phyloP scores from a whole-genome alignment of 1,284 basidiomycete species.

The Trametes pubescens region DNA sequence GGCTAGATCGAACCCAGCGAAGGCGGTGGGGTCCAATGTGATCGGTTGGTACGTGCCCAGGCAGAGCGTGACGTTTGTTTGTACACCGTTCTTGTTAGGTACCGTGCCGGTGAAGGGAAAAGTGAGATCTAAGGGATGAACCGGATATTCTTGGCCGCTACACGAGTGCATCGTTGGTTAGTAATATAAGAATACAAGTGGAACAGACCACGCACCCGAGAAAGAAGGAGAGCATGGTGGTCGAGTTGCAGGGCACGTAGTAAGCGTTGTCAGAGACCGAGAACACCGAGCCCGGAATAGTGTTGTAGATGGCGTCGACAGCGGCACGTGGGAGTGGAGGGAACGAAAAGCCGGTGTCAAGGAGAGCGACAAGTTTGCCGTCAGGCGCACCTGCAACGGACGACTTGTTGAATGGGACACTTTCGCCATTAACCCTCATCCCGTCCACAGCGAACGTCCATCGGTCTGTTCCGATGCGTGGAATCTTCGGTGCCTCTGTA shows the following conservation, averaged over 20 bases:
- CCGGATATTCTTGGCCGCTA: slow-evolving; percentile 1
- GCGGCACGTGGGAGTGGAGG: slow-evolving; percentile 38
- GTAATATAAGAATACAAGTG: not conserved
- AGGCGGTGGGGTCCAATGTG: slow-evolving; percentile 16
- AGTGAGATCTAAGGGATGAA: slow-evolving; percentile 41
- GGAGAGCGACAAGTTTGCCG: slow-evolving; percentile 40
- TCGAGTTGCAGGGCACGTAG: slow-evolving; percentile 39
- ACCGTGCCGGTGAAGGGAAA: not conserved
- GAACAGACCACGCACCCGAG: slow-evolving; percentile 35
- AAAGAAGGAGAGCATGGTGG: slow-evolving; percentile 36
- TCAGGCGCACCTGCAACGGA: slow-evolving; percentile 32
- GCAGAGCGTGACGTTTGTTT: slow-evolving; percentile 1
- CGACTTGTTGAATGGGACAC: slow-evolving; percentile 39
- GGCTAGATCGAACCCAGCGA: slow-evolving; percentile 42
- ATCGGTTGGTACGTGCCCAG: slow-evolving; percentile 20
- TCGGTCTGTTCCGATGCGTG: slow-evolving; percentile 54
- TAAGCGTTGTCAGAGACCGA: slow-evolving; percentile 18
- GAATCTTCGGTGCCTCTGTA: slow-evolving; percentile 36
- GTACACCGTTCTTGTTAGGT: not conserved
- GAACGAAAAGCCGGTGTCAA: slow-evolving; percentile 44
- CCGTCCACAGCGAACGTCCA: slow-evolving; percentile 41
- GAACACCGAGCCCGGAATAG: slow-evolving; percentile 37
- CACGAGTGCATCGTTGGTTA: not conserved
- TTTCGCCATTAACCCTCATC: slow-evolving; percentile 39
- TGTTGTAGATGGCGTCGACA: slow-evolving; percentile 42